A percentile compares a stretch with the other conserved stretches of the same genome.
Evolutionary conservation across 2,329 filamentous ascomycete species (phyloP).

Genomic region (Lizonia empirigonia): DNA sequence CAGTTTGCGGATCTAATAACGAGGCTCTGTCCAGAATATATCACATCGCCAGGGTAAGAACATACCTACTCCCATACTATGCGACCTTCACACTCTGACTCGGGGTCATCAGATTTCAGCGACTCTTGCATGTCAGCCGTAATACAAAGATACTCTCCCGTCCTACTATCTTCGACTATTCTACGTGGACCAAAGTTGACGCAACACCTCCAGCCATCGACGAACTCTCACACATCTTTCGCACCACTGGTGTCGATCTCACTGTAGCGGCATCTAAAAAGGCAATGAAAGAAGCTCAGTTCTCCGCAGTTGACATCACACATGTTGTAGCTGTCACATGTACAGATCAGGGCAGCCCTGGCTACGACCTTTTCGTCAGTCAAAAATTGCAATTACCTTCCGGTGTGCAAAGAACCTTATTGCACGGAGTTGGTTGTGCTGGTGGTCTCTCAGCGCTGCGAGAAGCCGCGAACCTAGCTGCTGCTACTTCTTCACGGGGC

Average conservation of each 20-base stretch:
- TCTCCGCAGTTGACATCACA: conserved; percentile 38
- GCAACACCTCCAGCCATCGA: conserved; percentile 24
- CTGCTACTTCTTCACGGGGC: conserved; percentile 64
- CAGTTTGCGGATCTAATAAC: conserved; percentile 18
- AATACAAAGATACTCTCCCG: conserved; percentile 25
- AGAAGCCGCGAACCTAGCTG: conserved; percentile 67
- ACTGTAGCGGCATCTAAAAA: conserved; percentile 40
- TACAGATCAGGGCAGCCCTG: conserved; percentile 47
- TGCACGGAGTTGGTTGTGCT: conserved; percentile 50
- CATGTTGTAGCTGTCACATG: conserved; percentile 49
- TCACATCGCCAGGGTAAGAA: conserved; percentile 17
- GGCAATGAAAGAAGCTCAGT: conserved; percentile 39
- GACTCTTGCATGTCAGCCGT: conserved; percentile 20
- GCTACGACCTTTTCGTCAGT: conserved; percentile 48
- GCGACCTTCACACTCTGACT: neutral
- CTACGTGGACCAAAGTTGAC: conserved; percentile 17
- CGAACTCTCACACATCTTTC: conserved; percentile 37
- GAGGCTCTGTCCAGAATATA: conserved; percentile 18
- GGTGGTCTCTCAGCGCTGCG: conserved; percentile 45
- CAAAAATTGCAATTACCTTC: conserved; percentile 36
- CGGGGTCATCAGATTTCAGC: conserved; percentile 18
- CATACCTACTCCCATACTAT: neutral
- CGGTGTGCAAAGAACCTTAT: conserved; percentile 42
- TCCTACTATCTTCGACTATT: conserved; percentile 12
- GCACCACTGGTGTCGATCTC: conserved; percentile 38